A percentile compares a stretch with the other conserved stretches of the same genome.
These are phyloP conservation scores for Zopfochytrium polystomum DNA, from an alignment of 371 early-diverging fungal species.

Conservation along the genomic window DNA sequence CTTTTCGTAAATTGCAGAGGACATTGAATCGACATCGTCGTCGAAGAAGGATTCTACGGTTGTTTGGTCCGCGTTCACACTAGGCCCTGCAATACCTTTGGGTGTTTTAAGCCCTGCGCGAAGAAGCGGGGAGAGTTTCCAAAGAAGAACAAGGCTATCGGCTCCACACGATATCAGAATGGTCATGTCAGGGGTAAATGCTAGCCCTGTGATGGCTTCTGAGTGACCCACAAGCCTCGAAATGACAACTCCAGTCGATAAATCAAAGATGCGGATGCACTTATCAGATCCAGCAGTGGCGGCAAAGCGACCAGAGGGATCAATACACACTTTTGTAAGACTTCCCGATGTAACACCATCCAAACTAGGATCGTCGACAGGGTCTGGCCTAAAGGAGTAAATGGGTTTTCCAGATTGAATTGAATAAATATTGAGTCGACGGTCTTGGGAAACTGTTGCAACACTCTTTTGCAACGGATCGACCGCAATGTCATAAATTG, in stretches of 20 bases:
- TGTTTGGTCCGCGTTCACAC: not conserved
- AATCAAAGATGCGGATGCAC: conserved; percentile 70
- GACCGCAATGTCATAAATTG: conserved; percentile 59
- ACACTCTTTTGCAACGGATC: conserved; percentile 32
- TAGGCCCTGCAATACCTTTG: conserved; percentile 24
- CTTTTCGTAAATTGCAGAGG: too few relatives aligned
- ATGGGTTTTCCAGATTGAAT: conserved; percentile 66
- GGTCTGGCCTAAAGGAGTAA: conserved; percentile 26
- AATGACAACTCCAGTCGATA: conserved; percentile 62
- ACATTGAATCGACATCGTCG: conserved; percentile 1
- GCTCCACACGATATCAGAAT: conserved; percentile 71
- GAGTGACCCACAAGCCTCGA: conserved; percentile 68
- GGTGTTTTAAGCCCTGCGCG: conserved; percentile 50
- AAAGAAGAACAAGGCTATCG: conserved; percentile 77
- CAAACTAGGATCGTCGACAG: conserved; percentile 9
- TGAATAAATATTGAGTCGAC: conserved; percentile 61
- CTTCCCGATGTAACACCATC: conserved; percentile 14
- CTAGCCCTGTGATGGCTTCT: conserved; percentile 72
- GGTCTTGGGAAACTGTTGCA: conserved; percentile 53
- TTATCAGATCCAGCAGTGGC: conserved; percentile 73
- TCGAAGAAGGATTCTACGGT: not conserved
- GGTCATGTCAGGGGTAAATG: conserved; percentile 56
- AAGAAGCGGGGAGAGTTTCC: too few relatives aligned
- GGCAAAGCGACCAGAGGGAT: conserved; percentile 71
- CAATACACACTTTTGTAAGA: conserved; percentile 53